A percentile compares a stretch with the other conserved stretches of the same genome.
phyloP scores from a whole-genome alignment of 2,329 filamentous ascomycete genomes.

The Stemphylium beticola region DNA sequence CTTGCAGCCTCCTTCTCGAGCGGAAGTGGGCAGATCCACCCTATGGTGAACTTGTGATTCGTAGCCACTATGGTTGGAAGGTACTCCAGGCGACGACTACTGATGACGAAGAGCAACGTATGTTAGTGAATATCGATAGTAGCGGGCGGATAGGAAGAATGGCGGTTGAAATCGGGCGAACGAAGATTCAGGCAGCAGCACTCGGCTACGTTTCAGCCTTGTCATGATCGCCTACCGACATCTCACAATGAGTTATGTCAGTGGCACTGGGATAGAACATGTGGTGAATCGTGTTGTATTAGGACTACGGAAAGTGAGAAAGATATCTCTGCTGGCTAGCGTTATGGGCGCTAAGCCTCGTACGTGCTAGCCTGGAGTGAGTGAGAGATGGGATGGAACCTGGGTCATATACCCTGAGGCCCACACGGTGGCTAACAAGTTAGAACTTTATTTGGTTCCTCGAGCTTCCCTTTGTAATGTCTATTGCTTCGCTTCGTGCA shows the following conservation, averaged over 20 bases:
- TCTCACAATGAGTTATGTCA: not conserved
- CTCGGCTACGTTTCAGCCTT: not conserved
- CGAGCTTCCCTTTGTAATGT: not conserved
- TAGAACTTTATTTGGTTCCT: not conserved
- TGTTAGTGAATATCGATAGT: not conserved
- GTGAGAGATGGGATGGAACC: too few species aligned
- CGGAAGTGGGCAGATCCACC: slow-evolving; percentile 44
- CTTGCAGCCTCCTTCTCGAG: slow-evolving; percentile 39
- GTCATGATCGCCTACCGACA: not conserved
- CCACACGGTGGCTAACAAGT: too few species aligned
- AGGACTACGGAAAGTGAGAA: too few species aligned
- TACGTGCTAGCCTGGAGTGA: too few species aligned
- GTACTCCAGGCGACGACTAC: not conserved
- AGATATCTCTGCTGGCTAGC: too few species aligned
- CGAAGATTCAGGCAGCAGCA: not conserved
- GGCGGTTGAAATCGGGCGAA: not conserved
- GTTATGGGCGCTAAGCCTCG: too few species aligned
- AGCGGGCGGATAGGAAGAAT: not conserved
- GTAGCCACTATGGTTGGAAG: not conserved
- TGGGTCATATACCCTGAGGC: too few species aligned
- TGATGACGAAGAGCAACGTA: not conserved
- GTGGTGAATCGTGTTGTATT: too few species aligned
- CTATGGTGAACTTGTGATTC: slow-evolving; percentile 35
- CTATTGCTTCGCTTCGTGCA: not conserved
- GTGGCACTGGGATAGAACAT: too few species aligned